Percentiles rank a stretch among this genome's conserved stretches.
phyloP scores from a whole-genome alignment of 208 protist genomes.

The Jaenimonas drosophilae region DNA sequence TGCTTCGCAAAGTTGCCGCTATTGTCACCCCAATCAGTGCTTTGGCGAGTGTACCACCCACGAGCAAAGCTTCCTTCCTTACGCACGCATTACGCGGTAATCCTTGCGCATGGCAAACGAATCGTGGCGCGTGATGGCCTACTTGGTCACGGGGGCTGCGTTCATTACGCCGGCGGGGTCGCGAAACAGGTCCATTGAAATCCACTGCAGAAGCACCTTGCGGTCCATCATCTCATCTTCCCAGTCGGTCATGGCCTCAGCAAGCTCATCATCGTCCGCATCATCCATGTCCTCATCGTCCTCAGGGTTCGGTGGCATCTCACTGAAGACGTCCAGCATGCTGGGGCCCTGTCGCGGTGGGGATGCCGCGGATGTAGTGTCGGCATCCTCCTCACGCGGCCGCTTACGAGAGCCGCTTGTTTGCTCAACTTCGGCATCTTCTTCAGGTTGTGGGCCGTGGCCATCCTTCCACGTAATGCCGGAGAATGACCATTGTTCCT shows the following conservation, averaged over 20 bases:
- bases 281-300: slow-evolving; percentile 48
- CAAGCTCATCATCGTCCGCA: slow-evolving; percentile 23
- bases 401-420: slow-evolving; percentile 10
- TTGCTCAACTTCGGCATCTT: slow-evolving; percentile 16
- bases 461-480: slow-evolving; percentile 68
- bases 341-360: slow-evolving; percentile 54
- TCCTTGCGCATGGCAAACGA: no score
- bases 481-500: slow-evolving; percentile 47
- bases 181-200: slow-evolving; percentile 15
- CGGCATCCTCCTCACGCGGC: slow-evolving; percentile 9
- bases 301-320: slow-evolving; percentile 57
- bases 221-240: slow-evolving; percentile 69
- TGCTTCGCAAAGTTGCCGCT: no score
- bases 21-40: no score
- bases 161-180: slow-evolving; percentile 13
- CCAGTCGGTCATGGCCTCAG: slow-evolving; percentile 50
- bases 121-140: no score
- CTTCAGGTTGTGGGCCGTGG: slow-evolving; percentile 27
- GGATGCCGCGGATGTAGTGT: no score
- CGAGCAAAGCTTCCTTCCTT: no score
- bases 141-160: no score
- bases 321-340: slow-evolving; percentile 65
- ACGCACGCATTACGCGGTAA: no score
- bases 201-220: slow-evolving; percentile 31
- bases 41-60: no score